A percentile compares a stretch with the other conserved stretches of the same genome.
phyloP scores from a whole-genome alignment of 306 rosid genomes.

The Sicyos baderoa region DNA sequence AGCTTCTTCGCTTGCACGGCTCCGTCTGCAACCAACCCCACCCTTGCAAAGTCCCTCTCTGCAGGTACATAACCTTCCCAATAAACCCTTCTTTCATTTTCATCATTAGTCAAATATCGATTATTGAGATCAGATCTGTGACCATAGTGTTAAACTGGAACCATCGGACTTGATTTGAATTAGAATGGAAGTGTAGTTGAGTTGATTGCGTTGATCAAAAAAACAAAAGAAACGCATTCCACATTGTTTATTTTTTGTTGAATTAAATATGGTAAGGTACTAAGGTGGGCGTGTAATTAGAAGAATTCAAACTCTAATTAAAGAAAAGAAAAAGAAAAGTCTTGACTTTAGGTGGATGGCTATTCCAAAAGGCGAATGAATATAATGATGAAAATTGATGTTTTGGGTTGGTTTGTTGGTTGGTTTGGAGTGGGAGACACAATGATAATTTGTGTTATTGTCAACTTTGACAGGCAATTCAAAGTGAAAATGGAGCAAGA shows the following conservation, averaged over 20 bases:
- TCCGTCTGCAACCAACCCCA: conserved; percentile 41
- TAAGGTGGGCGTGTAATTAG: too few relatives aligned
- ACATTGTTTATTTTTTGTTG: not conserved
- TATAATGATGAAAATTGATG: not conserved
- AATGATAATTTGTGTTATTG: too few relatives aligned
- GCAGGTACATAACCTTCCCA: too few relatives aligned
- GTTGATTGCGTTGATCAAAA: not conserved
- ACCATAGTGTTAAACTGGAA: too few relatives aligned
- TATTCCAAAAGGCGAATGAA: conserved; percentile 1
- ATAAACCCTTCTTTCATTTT: too few relatives aligned
- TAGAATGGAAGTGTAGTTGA: not conserved
- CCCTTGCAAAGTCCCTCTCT: conserved; percentile 49
- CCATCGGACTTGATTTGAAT: too few relatives aligned
- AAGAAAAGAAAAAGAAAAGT: not conserved
- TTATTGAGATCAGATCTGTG: too few relatives aligned
- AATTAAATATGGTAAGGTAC: too few relatives aligned
- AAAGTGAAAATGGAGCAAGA: conserved; percentile 36
- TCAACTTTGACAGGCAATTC: conserved; percentile 31
- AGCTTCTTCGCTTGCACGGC: conserved; percentile 48
- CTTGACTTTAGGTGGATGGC: not conserved
- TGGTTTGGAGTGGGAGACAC: too few relatives aligned
- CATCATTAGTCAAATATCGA: too few relatives aligned
- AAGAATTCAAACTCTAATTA: too few relatives aligned
- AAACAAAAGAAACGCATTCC: not conserved
- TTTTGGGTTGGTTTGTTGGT: not conserved